These are phyloP conservation scores for Dalbergia oliveri DNA, from an alignment of 306 rosid genomes.

Conservation along the genomic window DNA sequence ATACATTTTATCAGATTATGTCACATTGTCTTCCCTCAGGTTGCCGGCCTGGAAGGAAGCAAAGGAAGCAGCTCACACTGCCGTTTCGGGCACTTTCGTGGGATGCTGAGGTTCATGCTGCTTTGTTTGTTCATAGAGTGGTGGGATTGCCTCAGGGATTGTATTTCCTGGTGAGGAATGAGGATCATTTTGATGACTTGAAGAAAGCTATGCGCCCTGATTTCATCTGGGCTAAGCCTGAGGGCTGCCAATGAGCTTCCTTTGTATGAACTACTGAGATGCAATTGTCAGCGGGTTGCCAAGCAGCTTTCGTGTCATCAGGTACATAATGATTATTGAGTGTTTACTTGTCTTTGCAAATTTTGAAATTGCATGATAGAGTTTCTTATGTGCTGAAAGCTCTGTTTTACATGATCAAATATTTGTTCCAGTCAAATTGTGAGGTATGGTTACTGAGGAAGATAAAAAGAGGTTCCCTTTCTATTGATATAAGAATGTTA, in stretches of 20 bases:
- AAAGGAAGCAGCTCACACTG: slow-evolving; percentile 63
- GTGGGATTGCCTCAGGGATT: slow-evolving; percentile 76
- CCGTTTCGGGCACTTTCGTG: slow-evolving; percentile 80
- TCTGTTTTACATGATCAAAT: neutral
- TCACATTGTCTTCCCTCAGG: slow-evolving; percentile 95
- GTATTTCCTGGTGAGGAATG: slow-evolving; percentile 91
- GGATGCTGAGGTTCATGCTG: slow-evolving; percentile 96
- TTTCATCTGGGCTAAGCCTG: slow-evolving; percentile 85
- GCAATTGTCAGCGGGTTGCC: slow-evolving; percentile 59
- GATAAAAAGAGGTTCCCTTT: neutral
- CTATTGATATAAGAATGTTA: slow-evolving; percentile 12
- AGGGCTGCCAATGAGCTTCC: slow-evolving; percentile 86
- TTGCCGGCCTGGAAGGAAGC: slow-evolving; percentile 58
- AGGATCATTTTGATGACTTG: slow-evolving; percentile 73
- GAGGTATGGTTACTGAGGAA: neutral
- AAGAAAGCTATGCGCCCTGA: slow-evolving; percentile 66
- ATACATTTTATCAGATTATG: slow-evolving; percentile 83
- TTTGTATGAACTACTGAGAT: slow-evolving; percentile 68
- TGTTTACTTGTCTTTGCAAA: neutral
- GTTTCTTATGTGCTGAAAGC: slow-evolving; percentile 29
- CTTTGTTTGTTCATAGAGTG: slow-evolving; percentile 93
- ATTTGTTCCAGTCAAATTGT: neutral
- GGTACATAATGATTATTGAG: slow-evolving; percentile 50
- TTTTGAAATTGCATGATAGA: slow-evolving; percentile 12
- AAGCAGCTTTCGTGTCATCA: slow-evolving; percentile 85